These are phyloP conservation scores for Epichloe scottii DNA, from an alignment of 2,329 filamentous ascomycete genomes.

Conservation along the genomic window DNA sequence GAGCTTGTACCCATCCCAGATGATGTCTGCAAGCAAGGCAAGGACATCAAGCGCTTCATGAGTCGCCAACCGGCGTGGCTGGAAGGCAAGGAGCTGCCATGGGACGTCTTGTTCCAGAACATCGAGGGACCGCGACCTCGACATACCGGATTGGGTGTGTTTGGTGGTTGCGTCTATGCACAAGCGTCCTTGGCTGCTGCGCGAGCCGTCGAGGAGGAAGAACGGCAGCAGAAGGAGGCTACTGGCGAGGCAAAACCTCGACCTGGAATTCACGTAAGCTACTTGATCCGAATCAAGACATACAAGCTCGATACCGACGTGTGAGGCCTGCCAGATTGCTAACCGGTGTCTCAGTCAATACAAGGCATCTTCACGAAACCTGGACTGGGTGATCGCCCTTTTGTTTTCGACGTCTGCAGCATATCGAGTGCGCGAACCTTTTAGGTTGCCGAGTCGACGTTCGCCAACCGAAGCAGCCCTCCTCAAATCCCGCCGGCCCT, in stretches of 20 bases:
- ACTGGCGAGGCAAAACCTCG: conserved; percentile 7
- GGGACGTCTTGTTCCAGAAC: conserved; percentile 11
- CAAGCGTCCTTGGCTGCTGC: conserved; percentile 25
- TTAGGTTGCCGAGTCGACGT: conserved; percentile 36
- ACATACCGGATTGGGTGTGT: conserved; percentile 14
- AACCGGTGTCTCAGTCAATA: conserved; percentile 29
- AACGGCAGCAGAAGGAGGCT: conserved; percentile 8
- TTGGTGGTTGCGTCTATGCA: conserved; percentile 25
- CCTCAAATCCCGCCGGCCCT: conserved; percentile 20
- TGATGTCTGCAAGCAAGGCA: background rate
- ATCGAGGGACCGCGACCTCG: conserved; percentile 9
- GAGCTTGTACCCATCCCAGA: conserved; percentile 14
- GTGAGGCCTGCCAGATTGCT: background rate
- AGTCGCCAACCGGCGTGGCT: conserved; percentile 22
- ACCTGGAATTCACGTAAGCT: conserved; percentile 26
- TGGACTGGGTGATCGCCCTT: conserved; percentile 36
- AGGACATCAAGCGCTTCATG: conserved; percentile 14
- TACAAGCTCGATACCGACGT: background rate
- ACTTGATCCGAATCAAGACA: background rate
- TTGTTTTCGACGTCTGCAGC: conserved; percentile 36
- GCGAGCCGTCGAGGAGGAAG: conserved; percentile 20
- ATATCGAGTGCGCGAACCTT: conserved; percentile 35
- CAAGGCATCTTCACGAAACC: conserved; percentile 42
- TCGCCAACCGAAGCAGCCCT: conserved; percentile 31
- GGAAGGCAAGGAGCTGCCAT: conserved; percentile 19